Evolutionary conservation across 441 rosid genomes (phyloP).

Genomic region (Gossypium schwendimanii): DNA sequence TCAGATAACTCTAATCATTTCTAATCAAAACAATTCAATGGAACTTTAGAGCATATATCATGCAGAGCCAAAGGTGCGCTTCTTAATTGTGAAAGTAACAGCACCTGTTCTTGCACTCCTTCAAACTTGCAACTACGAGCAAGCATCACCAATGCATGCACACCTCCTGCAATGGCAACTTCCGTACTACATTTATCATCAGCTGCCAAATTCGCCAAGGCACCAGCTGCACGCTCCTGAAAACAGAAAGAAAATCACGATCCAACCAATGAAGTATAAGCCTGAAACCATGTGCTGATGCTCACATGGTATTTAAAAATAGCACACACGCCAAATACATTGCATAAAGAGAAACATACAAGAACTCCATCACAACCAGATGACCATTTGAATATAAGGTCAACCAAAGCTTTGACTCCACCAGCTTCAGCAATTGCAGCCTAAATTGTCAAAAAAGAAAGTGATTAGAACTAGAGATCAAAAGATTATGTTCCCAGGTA

Average conservation of each 20-base stretch:
- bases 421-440: slow-evolving; percentile 95
- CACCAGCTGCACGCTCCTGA: slow-evolving; percentile 99
- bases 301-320: slow-evolving; percentile 2
- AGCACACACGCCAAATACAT: not conserved
- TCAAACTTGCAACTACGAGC: slow-evolving; percentile 86
- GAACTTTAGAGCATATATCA: not conserved
- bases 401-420: slow-evolving; percentile 87
- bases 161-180: slow-evolving; percentile 87
- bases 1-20: not conserved
- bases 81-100: not conserved
- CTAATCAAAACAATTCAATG: not conserved
- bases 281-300: slow-evolving; percentile 3
- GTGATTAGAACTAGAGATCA: slow-evolving; percentile 11
- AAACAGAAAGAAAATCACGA: slow-evolving; percentile 17
- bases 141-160: slow-evolving; percentile 90
- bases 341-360: slow-evolving; percentile 37
- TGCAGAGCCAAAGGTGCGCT: not conserved
- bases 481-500: not conserved
- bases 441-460: slow-evolving; percentile 25
- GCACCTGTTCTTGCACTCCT: slow-evolving; percentile 97
- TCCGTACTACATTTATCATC: slow-evolving; percentile 97
- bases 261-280: slow-evolving; percentile 5
- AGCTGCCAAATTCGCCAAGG: slow-evolving; percentile 95
- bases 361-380: slow-evolving; percentile 85
- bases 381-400: slow-evolving; percentile 92